phyloP scores from a whole-genome alignment of 169 alveolate species.

The Eimeria acervulina region DNA sequence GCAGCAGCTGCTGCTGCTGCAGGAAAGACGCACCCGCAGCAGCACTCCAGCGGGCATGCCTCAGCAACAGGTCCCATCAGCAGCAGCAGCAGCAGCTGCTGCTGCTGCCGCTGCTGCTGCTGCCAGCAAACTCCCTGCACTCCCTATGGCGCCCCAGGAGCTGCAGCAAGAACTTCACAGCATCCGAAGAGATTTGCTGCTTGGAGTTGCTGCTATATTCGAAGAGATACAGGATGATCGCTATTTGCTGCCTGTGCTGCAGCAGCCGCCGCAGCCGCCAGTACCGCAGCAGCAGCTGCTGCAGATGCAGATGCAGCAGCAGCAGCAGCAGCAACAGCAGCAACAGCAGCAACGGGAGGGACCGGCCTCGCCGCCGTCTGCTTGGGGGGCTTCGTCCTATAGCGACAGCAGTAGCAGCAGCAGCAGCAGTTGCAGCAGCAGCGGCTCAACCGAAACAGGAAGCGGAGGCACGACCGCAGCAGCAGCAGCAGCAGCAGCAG shows the following conservation, averaged over 20 bases:
- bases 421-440: constrained; percentile 38
- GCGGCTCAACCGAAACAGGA: neutral
- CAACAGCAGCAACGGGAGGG: neutral
- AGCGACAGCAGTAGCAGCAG: constrained; percentile 45
- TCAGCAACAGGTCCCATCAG: neutral
- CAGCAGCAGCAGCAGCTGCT: constrained; percentile 76
- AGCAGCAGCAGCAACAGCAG: neutral
- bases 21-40: neutral
- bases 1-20: constrained; percentile 72
- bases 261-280: constrained; percentile 32
- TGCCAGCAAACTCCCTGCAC: constrained; percentile 31
- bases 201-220: constrained; percentile 80
- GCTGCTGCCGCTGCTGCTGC: constrained; percentile 61
- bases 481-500: neutral
- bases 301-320: constrained; percentile 60
- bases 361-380: neutral
- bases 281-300: constrained; percentile 26
- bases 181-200: constrained; percentile 60
- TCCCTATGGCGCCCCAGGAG: constrained; percentile 26
- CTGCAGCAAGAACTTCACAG: constrained; percentile 75
- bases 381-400: neutral
- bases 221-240: constrained; percentile 77
- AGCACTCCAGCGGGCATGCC: no score
- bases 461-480: neutral
- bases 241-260: constrained; percentile 73